Conservation (phyloP, 768 basidiomycete species). For the Infundibulicybe gibba region DNA sequence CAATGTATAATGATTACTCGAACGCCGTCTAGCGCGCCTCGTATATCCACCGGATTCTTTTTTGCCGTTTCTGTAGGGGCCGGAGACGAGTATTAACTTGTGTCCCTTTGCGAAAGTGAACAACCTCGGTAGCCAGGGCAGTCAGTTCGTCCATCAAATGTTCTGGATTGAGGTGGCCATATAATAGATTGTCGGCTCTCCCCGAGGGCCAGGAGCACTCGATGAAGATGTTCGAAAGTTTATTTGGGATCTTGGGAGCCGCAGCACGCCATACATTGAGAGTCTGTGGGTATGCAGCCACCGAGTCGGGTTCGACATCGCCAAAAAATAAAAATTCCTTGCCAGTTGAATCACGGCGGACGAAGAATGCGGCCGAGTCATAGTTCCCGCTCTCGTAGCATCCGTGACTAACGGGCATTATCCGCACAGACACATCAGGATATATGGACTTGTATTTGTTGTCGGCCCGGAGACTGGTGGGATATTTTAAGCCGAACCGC, state of each 20-base stretch:
- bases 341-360: slow-evolving; percentile 58
- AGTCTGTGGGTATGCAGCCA: slow-evolving; percentile 58
- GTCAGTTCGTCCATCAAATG: slow-evolving; percentile 76
- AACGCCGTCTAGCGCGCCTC: slow-evolving; percentile 53
- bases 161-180: slow-evolving; percentile 84
- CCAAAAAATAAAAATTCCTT: slow-evolving; percentile 92
- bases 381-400: slow-evolving; percentile 53
- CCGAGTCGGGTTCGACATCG: slow-evolving; percentile 84
- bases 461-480: slow-evolving; percentile 44
- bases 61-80: slow-evolving; percentile 34
- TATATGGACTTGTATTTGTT: slow-evolving; percentile 49
- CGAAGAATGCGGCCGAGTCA: slow-evolving; percentile 81
- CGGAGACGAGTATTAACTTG: slow-evolving; percentile 18
- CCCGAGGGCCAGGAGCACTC: slow-evolving; percentile 90
- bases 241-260: slow-evolving; percentile 68
- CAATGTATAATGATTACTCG: slow-evolving; percentile 83
- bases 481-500: slow-evolving; percentile 5
- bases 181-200: slow-evolving; percentile 63
- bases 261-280: slow-evolving; percentile 78
- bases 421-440: slow-evolving; percentile 56
- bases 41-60: slow-evolving; percentile 39
- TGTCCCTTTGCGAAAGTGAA: slow-evolving; percentile 32
- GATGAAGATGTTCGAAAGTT: slow-evolving; percentile 81
- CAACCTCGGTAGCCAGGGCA: slow-evolving; percentile 66
- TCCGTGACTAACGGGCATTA: slow-evolving; percentile 75